A percentile compares a stretch with the other conserved stretches of the same genome.
Evolutionary conservation across 352 stramenopile species (phyloP).

Genomic region (Pythium phragmitis): DNA sequence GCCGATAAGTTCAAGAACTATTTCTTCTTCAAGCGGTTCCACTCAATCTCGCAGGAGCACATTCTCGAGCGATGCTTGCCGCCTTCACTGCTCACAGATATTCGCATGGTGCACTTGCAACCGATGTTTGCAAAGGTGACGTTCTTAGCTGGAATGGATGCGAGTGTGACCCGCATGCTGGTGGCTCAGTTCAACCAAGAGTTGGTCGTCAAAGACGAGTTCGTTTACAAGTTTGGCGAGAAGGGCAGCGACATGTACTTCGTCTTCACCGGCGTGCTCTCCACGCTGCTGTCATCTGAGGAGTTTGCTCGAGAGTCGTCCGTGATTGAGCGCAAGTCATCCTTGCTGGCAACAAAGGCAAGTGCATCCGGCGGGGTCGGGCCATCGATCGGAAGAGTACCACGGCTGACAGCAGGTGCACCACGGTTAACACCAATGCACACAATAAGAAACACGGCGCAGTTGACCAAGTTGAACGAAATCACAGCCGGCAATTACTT

Average conservation of each 20-base stretch:
- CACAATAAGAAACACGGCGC: constrained; percentile 12
- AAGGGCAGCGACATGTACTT: constrained; percentile 77
- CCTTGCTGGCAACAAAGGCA: neutral
- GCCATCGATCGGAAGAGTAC: neutral
- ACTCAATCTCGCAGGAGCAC: constrained; percentile 74
- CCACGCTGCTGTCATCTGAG: constrained; percentile 43
- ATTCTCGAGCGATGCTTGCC: constrained; percentile 57
- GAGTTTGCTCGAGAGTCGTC: constrained; percentile 32
- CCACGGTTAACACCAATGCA: neutral
- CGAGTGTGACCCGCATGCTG: constrained; percentile 60
- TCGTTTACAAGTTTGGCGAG: constrained; percentile 63
- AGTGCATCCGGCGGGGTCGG: neutral
- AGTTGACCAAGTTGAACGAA: constrained; percentile 53
- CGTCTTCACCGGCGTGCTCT: constrained; percentile 60
- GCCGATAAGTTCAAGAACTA: constrained; percentile 59
- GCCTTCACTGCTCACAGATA: constrained; percentile 65
- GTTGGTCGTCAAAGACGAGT: constrained; percentile 59
- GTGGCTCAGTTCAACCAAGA: constrained; percentile 70
- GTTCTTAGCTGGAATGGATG: constrained; percentile 58
- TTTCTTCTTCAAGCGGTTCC: constrained; percentile 73
- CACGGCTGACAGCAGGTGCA: neutral
- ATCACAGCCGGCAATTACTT: constrained; percentile 59
- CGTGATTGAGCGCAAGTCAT: constrained; percentile 27
- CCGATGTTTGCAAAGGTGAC: constrained; percentile 71
- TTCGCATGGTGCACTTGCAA: constrained; percentile 62